Percentiles rank a stretch among this genome's conserved stretches.
Evolutionary conservation across 2,329 filamentous ascomycete genomes (phyloP).

Genomic region (Hymenoscyphus scutula): DNA sequence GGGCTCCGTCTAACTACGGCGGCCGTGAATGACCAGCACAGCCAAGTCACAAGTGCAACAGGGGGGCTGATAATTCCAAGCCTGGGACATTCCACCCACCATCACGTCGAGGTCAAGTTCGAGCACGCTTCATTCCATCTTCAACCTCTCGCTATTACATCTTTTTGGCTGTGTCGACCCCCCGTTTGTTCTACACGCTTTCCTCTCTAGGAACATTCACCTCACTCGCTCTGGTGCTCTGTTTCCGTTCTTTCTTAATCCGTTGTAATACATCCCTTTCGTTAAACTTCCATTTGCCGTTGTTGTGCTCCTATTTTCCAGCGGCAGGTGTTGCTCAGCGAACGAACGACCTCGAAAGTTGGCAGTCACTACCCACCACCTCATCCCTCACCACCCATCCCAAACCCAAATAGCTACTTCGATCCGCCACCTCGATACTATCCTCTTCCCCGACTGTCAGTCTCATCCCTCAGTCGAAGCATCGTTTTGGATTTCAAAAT

Average conservation of each 20-base stretch:
- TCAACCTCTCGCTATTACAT: conserved; percentile 21
- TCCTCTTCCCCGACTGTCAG: background rate
- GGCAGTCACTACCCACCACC: background rate
- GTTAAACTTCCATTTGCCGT: conserved; percentile 13
- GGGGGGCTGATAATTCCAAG: background rate
- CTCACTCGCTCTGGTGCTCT: conserved; percentile 59
- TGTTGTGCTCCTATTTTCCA: conserved; percentile 16
- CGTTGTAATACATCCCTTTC: conserved; percentile 19
- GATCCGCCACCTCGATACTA: background rate
- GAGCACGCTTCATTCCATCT: conserved; percentile 11
- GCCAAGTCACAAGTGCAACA: background rate
- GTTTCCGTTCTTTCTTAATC: conserved; percentile 32
- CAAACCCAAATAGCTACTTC: background rate
- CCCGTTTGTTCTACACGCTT: background rate
- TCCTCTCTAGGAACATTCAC: conserved; percentile 30
- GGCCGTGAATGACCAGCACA: background rate
- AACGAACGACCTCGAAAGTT: conserved; percentile 16
- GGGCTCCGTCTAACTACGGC: conserved; percentile 1
- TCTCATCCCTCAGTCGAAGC: background rate
- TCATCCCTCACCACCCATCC: background rate
- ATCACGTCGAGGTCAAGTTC: background rate
- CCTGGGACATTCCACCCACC: background rate
- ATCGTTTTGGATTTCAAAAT: conserved; percentile 3
- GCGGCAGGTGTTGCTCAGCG: conserved; percentile 29
- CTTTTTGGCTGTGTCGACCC: background rate